phyloP scores from a whole-genome alignment of 345 rosid genomes.

The Theobroma cacao region DNA sequence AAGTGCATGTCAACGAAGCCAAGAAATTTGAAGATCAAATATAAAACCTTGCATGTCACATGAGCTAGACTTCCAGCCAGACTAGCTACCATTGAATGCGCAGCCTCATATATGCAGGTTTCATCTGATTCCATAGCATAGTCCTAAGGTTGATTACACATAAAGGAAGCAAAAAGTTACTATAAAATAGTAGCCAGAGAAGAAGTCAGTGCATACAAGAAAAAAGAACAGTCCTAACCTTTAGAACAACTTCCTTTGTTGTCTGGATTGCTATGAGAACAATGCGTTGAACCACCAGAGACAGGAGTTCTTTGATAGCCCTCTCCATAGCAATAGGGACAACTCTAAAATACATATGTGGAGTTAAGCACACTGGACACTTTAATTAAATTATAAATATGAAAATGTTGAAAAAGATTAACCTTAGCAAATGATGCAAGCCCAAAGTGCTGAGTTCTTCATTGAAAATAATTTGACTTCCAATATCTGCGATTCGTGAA shows the following conservation, averaged over 20 bases:
- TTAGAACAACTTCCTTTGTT: constrained; percentile 90
- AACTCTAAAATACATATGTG: constrained; percentile 42
- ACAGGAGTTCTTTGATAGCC: constrained; percentile 83
- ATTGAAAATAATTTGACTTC: constrained; percentile 74
- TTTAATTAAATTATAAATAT: background rate
- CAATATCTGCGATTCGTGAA: constrained; percentile 63
- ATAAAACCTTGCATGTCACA: constrained; percentile 90
- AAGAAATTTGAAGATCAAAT: background rate
- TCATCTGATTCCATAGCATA: constrained; percentile 86
- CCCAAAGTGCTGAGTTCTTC: constrained; percentile 61
- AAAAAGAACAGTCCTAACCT: constrained; percentile 42
- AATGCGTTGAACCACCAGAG: constrained; percentile 88
- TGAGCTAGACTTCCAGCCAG: constrained; percentile 96
- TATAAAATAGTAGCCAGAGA: background rate
- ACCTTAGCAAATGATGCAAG: constrained; percentile 86
- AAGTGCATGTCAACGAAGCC: background rate
- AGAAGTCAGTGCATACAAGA: background rate
- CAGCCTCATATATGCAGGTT: constrained; percentile 79
- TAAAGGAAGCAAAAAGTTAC: background rate
- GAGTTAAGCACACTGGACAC: background rate
- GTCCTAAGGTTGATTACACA: constrained; percentile 43
- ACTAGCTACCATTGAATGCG: constrained; percentile 97
- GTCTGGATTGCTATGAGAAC: constrained; percentile 96
- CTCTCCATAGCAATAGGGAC: constrained; percentile 86
- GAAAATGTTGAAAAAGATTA: constrained; percentile 23